Evolutionary conservation across 495 filamentous ascomycete genomes (phyloP), one percentile per base, ranked within the genome.

Genomic region (Aspergillus conjunctus): DNA sequence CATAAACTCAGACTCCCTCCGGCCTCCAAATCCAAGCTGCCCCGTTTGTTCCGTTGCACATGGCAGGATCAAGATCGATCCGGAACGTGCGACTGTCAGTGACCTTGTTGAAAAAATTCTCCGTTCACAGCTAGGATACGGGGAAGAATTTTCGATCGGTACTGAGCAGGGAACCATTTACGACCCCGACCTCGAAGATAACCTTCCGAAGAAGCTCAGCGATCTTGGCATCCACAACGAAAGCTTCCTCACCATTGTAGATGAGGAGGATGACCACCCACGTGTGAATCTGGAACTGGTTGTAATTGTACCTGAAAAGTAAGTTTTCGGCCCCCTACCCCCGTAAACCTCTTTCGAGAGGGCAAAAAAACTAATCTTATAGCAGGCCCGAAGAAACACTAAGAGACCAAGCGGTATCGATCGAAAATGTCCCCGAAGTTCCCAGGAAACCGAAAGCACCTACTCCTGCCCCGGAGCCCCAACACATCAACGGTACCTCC

Each of bases 151-250:
- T 37, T 87, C 85, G 12, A 78, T 98, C 58, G 86, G 82, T 60
- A 92, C 83, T 50, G 87, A 88, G 3, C 71, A 79, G n/a, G 87
- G 86, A 49, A 76, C 89, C 8, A 79, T 98, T 6, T 99, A 95
- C 67, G 94, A 97, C 66, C 85, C 85, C 0, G 94, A 98, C 56
- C 80, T 93, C 61, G 91, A 91, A 7, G 92, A 96, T 60, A 94
- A 97, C 62, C 76, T 98, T 1, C 68, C 74, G 1, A 94, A 91
- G 77, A 89, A 86, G 46, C 81, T 98, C 30, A 79, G 72, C 18
- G 89, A 96, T n/a, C 79, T 96, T 2, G 92, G 91, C 67, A 78
- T 86, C 66, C 84, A 82, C 56, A 74, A 81, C 18, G 88, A 90
- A 60, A 87, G 84, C 60, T 93, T 95, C 67, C 68, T 98, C 54